Evolutionary conservation across 2,329 filamentous ascomycete genomes (phyloP), one percentile per base, ranked within the genome.

Genomic region (Sporothrix mexicana): DNA sequence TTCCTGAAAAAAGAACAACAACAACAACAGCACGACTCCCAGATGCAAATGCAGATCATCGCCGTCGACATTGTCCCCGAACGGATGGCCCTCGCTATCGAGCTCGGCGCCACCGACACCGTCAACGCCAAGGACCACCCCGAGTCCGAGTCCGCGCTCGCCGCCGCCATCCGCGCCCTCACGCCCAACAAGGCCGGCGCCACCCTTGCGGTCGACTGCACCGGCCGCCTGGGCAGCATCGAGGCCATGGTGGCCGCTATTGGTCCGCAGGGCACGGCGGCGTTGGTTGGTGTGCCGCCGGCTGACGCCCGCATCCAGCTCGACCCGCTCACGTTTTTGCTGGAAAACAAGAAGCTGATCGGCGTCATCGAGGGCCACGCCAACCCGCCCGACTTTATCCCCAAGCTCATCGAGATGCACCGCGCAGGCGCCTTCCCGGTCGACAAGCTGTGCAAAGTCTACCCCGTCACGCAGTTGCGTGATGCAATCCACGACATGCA

Each of bases 41-140:
- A 25, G 7, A 57, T 57, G 3, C 53, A 25, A 2, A 57, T 57
- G 53, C 53, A 57, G 25, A 57, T 57, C 53, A 57, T 57, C 23
- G 53, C 53, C 20, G 53, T 57, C 53, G 53, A 57, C 9, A 57
- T 57, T 57, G 53, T 57, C 9, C 53, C 53, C 8, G 53, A 57
- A 8, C n/a, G 23, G 7, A 2, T 57, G 20, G 20, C 53, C 7
- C 53, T 57, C 13, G 53, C 53, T 20, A 30, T 0, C 0, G 53
- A 57, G 7, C 20, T 57, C 1, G 53, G 53, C 53, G 53, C 53
- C 13, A 57, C 53, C n/a, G n/a, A 57, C 20, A 57, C 53, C 7
- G 53, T 57, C 53, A 57, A 57, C 53, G 53, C 20, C 53, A 9
- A 5, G 15, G 51, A 55, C 51, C 20, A 55, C 20, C 51, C 51